These are phyloP conservation scores for Gautieria morchelliformis DNA, from an alignment of 768 basidiomycete genomes.

Conservation along the genomic window DNA sequence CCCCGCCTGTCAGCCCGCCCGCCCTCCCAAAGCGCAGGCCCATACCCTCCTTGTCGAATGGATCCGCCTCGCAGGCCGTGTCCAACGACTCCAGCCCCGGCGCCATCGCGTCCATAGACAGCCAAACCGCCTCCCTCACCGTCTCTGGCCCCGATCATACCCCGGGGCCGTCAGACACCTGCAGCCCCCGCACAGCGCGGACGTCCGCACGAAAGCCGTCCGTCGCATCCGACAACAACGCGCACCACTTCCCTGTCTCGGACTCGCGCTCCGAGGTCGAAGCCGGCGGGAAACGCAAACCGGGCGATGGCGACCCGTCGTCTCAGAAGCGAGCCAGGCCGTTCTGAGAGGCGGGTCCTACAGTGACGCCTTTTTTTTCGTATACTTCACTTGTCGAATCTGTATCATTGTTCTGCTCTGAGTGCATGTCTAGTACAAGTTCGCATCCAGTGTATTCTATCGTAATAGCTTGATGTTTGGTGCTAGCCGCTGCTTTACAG, in stretches of 20 bases:
- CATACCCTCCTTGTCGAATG: neutral
- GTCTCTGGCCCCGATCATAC: neutral
- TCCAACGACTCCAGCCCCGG: neutral
- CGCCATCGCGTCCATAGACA: neutral
- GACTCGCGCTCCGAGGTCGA: constrained; percentile 10
- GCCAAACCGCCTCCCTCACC: neutral
- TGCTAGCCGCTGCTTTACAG: neutral
- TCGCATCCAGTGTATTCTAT: neutral
- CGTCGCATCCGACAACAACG: neutral
- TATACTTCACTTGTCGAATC: no score
- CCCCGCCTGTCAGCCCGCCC: constrained; percentile 1
- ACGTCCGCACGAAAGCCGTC: neutral
- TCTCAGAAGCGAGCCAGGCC: constrained; percentile 3
- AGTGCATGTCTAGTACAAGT: no score
- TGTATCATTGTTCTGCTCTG: no score
- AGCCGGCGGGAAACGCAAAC: constrained; percentile 5
- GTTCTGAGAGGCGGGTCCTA: neutral
- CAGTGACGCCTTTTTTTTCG: no score
- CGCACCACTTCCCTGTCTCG: constrained; percentile 6
- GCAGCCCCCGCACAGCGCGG: neutral
- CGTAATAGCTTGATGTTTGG: neutral
- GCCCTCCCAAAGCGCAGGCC: neutral
- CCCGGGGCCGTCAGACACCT: neutral
- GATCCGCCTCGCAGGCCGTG: no score
- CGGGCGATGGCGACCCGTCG: neutral